A percentile compares a stretch with the other conserved stretches of the same genome.
phyloP scores from a whole-genome alignment of 2,329 filamentous ascomycete genomes.

The Epichloe scottii region DNA sequence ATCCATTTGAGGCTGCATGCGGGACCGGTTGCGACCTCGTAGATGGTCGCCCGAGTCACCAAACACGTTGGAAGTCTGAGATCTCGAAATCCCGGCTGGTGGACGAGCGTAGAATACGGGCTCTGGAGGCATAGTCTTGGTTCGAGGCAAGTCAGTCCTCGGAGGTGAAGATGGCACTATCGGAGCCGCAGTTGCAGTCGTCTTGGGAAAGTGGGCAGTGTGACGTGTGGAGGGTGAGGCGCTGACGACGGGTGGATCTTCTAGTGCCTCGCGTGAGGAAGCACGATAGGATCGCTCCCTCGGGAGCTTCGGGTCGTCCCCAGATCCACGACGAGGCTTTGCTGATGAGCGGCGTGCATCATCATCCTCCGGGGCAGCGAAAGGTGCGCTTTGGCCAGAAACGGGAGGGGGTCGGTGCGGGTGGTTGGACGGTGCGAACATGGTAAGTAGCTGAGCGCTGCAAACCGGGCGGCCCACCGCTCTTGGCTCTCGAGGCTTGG shows the following conservation, averaged over 20 bases:
- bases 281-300: constrained; percentile 19
- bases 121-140: constrained; percentile 24
- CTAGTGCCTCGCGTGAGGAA: constrained; percentile 20
- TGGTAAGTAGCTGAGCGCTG: constrained; percentile 13
- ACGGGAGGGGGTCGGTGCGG: constrained; percentile 25
- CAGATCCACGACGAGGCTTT: constrained; percentile 21
- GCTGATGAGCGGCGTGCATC: constrained; percentile 21
- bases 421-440: constrained; percentile 15
- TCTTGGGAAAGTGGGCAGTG: constrained; percentile 13
- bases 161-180: constrained; percentile 21
- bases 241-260: constrained; percentile 17
- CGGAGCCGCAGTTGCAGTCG: constrained; percentile 14
- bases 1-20: constrained; percentile 22
- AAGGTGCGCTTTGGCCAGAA: constrained; percentile 14
- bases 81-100: constrained; percentile 16
- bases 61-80: constrained; percentile 21
- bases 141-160: constrained; percentile 18
- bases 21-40: constrained; percentile 26
- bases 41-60: constrained; percentile 13
- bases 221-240: constrained; percentile 20
- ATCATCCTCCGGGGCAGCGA: constrained; percentile 19
- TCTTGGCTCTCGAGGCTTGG: constrained; percentile 17
- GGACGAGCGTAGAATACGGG: constrained; percentile 14
- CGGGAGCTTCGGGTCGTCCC: constrained; percentile 12
- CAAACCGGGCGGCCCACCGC: constrained; percentile 5